Percentiles rank a stretch among this genome's conserved stretches.
phyloP scores from a whole-genome alignment of 2,329 filamentous ascomycete species.

The Pseudopyricularia javanii region DNA sequence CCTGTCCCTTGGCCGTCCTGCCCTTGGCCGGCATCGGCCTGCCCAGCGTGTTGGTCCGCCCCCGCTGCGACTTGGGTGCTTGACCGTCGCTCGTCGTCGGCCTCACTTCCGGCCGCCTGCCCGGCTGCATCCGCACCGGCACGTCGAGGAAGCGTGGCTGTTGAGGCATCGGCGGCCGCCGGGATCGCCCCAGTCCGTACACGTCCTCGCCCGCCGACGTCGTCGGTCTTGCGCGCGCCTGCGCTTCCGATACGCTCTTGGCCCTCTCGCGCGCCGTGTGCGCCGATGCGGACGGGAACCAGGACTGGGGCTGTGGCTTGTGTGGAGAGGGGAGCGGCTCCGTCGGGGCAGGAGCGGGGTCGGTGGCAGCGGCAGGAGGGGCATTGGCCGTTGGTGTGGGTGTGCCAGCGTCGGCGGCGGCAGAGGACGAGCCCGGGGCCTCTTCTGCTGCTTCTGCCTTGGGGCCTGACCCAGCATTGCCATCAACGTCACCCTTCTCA shows the following conservation, averaged over 20 bases:
- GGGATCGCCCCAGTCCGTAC: conserved; percentile 3
- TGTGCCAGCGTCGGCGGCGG: too few relatives aligned
- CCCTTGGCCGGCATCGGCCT: too few relatives aligned
- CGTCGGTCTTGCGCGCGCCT: conserved; percentile 3
- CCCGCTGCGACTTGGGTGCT: too few relatives aligned
- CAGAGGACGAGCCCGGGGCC: too few relatives aligned
- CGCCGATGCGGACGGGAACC: conserved; percentile 23
- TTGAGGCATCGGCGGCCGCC: background rate
- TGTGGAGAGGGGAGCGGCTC: conserved; percentile 10
- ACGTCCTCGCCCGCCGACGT: conserved; percentile 7
- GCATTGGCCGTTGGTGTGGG: too few relatives aligned
- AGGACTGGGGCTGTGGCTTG: conserved; percentile 12
- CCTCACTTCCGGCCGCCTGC: conserved; percentile 10
- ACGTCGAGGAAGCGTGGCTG: background rate
- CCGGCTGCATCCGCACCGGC: conserved; percentile 11
- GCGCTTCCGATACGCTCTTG: conserved; percentile 3
- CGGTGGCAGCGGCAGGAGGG: too few relatives aligned
- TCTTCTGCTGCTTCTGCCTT: too few relatives aligned
- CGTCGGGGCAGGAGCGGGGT: too few relatives aligned
- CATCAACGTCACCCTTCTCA: too few relatives aligned
- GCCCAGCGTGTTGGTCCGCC: background rate
- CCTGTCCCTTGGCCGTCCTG: too few relatives aligned
- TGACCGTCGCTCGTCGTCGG: background rate
- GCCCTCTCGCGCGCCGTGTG: conserved; percentile 11
- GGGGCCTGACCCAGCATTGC: too few relatives aligned